Percentiles rank a stretch among this genome's conserved stretches.
These are phyloP conservation scores for Ceratobasidium papillatum DNA, from an alignment of 1,284 basidiomycete genomes.

Conservation along the genomic window DNA sequence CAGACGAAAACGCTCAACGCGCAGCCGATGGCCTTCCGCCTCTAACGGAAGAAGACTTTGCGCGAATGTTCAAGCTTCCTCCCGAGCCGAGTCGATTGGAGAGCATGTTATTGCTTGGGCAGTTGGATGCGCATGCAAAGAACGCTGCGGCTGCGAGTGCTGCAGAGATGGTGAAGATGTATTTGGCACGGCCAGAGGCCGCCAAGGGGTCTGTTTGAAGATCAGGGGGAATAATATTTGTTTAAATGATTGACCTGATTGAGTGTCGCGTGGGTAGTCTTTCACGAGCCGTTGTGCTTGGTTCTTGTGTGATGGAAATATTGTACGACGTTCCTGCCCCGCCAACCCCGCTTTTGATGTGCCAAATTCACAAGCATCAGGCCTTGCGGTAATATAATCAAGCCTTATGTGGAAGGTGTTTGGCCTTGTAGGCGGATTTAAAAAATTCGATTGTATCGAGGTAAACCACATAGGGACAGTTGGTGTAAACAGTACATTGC, in stretches of 20 bases:
- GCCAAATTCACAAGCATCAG: background rate
- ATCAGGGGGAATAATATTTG: constrained; percentile 2
- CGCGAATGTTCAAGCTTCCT: constrained; percentile 86
- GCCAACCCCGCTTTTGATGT: background rate
- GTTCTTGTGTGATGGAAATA: background rate
- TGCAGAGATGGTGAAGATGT: constrained; percentile 78
- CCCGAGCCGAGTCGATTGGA: constrained; percentile 91
- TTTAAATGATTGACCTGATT: background rate
- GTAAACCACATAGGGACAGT: background rate
- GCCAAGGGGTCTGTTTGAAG: background rate
- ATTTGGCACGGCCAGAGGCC: constrained; percentile 56
- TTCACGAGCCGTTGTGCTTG: background rate
- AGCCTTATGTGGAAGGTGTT: background rate
- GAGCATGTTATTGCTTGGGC: constrained; percentile 85
- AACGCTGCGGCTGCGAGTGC: constrained; percentile 77
- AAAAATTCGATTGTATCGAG: background rate
- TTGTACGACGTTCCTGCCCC: background rate
- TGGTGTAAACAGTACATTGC: background rate
- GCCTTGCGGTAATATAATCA: background rate
- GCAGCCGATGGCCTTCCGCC: constrained; percentile 86
- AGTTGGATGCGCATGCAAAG: constrained; percentile 85
- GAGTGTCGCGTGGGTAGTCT: background rate
- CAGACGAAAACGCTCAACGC: constrained; percentile 88
- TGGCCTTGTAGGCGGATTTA: background rate
- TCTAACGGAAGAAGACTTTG: constrained; percentile 86